These are phyloP conservation scores for Parastagonospora nodorum DNA, from an alignment of 2,329 filamentous ascomycete species.

Conservation along the genomic window DNA sequence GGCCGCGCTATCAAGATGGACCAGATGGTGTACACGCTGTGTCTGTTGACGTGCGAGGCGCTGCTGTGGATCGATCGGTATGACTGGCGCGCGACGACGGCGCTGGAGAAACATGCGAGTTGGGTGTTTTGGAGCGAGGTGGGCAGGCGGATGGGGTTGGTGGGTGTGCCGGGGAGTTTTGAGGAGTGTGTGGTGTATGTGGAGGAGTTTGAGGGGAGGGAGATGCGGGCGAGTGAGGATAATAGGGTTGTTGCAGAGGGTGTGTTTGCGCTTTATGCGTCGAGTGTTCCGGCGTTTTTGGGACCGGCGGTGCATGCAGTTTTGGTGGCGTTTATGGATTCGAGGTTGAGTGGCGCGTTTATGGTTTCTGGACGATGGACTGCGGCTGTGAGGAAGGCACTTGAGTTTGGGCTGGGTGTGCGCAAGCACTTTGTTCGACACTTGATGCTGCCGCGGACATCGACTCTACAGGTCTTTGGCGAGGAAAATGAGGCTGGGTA, in stretches of 20 bases:
- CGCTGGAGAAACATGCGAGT: conserved; percentile 12
- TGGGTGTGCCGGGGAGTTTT: conserved; percentile 7
- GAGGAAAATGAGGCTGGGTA: conserved; percentile 3
- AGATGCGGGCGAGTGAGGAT: conserved; percentile 8
- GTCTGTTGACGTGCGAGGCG: conserved; percentile 11
- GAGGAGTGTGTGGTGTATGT: conserved; percentile 10
- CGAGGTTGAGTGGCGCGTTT: conserved; percentile 6
- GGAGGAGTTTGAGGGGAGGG: conserved; percentile 8
- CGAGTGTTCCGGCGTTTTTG: conserved; percentile 10
- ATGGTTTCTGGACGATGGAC: conserved; percentile 1
- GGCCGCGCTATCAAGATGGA: conserved; percentile 12
- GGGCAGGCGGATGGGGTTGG: conserved; percentile 11
- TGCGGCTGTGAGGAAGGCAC: neutral
- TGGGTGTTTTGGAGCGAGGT: conserved; percentile 15
- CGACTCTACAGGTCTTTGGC: conserved; percentile 9
- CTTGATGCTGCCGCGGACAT: conserved; percentile 8
- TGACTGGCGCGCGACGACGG: conserved; percentile 7
- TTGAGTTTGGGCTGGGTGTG: neutral
- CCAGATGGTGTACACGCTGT: conserved; percentile 15
- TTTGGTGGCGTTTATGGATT: conserved; percentile 8
- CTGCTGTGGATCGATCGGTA: conserved; percentile 12
- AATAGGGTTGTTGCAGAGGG: conserved; percentile 11
- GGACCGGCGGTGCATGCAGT: conserved; percentile 6
- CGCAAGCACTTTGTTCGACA: conserved; percentile 6
- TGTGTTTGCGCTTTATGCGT: conserved; percentile 9